A percentile compares a stretch with the other conserved stretches of the same genome.
phyloP scores from a whole-genome alignment of 371 early-diverging fungal genomes.

The Apophysomyces trapeziformis region DNA sequence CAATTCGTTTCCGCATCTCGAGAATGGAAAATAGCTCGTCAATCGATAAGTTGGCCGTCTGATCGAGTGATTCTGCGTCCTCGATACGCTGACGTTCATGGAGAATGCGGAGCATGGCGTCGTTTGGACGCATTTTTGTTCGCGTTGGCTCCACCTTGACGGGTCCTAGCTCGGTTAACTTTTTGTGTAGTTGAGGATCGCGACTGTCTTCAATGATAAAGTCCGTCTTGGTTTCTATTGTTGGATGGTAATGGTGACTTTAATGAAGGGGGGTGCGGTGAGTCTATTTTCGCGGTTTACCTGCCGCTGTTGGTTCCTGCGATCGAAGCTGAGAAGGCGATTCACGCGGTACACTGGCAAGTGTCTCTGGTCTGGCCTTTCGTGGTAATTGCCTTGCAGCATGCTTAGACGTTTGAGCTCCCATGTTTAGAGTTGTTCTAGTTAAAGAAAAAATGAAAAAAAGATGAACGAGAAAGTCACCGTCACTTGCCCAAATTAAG shows the following conservation, averaged over 20 bases:
- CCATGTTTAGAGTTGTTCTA: conserved; percentile 29
- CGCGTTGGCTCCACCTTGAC: conserved; percentile 41
- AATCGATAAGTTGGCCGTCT: conserved; percentile 24
- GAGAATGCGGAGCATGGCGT: conserved; percentile 48
- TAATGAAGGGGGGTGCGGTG: too few relatives aligned
- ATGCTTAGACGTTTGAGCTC: conserved; percentile 48
- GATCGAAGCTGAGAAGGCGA: conserved; percentile 34
- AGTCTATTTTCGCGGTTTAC: too few relatives aligned
- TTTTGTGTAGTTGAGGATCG: conserved; percentile 44
- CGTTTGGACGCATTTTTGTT: conserved; percentile 44
- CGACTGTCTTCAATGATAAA: conserved; percentile 37
- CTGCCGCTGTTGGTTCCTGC: not conserved
- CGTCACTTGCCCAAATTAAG: not conserved
- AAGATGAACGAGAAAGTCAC: not conserved
- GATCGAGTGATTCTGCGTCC: conserved; percentile 27
- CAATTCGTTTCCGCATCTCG: conserved; percentile 41
- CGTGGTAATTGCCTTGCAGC: conserved; percentile 44
- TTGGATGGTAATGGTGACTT: not conserved
- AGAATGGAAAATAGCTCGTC: conserved; percentile 39
- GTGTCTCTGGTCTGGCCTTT: conserved; percentile 34
- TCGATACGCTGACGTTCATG: conserved; percentile 35
- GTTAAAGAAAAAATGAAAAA: not conserved
- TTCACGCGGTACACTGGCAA: conserved; percentile 30
- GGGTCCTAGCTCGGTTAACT: conserved; percentile 38
- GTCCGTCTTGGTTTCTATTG: conserved; percentile 25